A percentile compares a stretch with the other conserved stretches of the same genome.
Evolutionary conservation across 1,284 basidiomycete genomes (phyloP).

Genomic region (Puccinia horiana): DNA sequence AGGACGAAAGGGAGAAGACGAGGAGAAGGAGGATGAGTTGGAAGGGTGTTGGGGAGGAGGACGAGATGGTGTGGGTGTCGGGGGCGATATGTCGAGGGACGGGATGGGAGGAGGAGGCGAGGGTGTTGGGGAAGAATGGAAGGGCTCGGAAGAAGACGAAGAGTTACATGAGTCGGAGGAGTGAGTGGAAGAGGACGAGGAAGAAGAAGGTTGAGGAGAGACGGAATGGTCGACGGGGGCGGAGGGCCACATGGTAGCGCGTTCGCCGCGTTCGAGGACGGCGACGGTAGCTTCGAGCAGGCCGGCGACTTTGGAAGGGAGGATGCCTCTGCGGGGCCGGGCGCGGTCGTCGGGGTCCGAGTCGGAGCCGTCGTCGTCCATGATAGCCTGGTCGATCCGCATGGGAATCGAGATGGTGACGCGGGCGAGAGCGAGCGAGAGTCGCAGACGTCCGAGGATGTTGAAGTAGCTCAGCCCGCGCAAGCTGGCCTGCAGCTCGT

Average conservation of each 20-base stretch:
- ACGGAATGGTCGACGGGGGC: not conserved
- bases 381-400: conserved; percentile 39
- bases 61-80: not conserved
- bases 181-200: not conserved
- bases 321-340: not conserved
- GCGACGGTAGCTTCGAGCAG: conserved; percentile 39
- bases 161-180: not conserved
- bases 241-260: conserved; percentile 31
- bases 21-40: not conserved
- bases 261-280: conserved; percentile 38
- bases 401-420: conserved; percentile 54
- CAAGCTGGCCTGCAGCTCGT: conserved; percentile 58
- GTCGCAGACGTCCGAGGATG: conserved; percentile 56
- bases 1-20: not conserved
- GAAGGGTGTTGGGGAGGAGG: not conserved
- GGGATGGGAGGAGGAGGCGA: not conserved
- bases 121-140: not conserved
- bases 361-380: not conserved
- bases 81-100: too few species aligned
- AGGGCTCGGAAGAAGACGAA: not conserved
- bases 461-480: conserved; percentile 58
- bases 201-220: not conserved
- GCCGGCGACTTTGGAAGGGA: conserved; percentile 22
- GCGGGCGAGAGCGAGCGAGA: conserved; percentile 57
- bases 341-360: not conserved